phyloP scores from a whole-genome alignment of 192 early-diverging fungal species.

The Thoreauomyces humboldtii region DNA sequence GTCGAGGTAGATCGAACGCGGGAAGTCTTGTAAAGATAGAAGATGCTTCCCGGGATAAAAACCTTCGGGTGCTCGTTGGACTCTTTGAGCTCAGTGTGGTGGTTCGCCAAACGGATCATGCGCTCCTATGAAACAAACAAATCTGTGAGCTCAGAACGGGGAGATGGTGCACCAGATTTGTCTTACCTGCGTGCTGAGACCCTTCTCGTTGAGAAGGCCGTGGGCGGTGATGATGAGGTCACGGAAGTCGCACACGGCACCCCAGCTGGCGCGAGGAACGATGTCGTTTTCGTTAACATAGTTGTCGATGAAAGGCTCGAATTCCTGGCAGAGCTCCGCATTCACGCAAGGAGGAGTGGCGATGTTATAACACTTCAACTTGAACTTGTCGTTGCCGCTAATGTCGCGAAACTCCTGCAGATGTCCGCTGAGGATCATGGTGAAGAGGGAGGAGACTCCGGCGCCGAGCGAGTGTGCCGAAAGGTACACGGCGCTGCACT shows the following conservation, averaged over 20 bases:
- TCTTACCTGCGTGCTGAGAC: conserved; percentile 8
- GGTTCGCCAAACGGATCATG: conserved; percentile 25
- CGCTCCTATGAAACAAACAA: conserved; percentile 19
- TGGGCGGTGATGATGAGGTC: conserved; percentile 28
- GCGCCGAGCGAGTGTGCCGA: conserved; percentile 48
- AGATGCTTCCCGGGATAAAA: conserved; percentile 35
- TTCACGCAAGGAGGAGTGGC: conserved; percentile 42
- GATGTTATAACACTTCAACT: conserved; percentile 34
- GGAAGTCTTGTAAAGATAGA: conserved; percentile 40
- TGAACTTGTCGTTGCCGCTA: conserved; percentile 25
- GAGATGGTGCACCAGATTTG: neutral
- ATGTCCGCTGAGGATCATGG: conserved; percentile 32
- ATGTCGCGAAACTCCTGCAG: conserved; percentile 18
- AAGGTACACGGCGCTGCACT: conserved; percentile 29
- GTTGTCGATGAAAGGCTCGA: conserved; percentile 31
- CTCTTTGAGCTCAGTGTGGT: conserved; percentile 14
- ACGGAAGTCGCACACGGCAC: conserved; percentile 32
- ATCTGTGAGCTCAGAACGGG: too few species aligned
- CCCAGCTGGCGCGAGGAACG: conserved; percentile 37
- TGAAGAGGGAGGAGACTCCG: conserved; percentile 33
- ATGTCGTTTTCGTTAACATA: conserved; percentile 49
- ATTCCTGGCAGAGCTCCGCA: conserved; percentile 27
- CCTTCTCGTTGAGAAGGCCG: conserved; percentile 23
- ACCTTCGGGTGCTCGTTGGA: conserved; percentile 41
- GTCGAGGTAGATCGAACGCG: conserved; percentile 25